Evolutionary conservation across 768 basidiomycete species (phyloP).

Genomic region (Suillus discolor): DNA sequence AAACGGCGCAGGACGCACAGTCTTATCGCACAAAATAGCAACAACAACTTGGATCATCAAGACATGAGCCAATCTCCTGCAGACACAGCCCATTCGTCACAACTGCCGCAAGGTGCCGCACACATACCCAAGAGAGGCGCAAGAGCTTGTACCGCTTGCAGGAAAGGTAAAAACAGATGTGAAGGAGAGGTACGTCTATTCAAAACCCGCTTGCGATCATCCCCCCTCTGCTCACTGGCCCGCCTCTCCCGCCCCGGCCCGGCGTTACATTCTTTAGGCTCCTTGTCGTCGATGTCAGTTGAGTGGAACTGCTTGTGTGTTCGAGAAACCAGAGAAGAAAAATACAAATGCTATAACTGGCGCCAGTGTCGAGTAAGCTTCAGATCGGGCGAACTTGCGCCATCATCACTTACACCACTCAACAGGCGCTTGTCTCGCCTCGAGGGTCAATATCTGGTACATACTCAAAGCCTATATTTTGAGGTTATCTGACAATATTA

Average conservation of each 20-base stretch:
- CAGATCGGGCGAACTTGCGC: slow-evolving; percentile 6
- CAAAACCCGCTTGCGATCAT: slow-evolving; percentile 35
- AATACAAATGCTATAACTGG: slow-evolving; percentile 57
- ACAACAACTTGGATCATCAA: slow-evolving; percentile 13
- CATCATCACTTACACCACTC: slow-evolving; percentile 22
- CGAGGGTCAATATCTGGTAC: slow-evolving; percentile 83
- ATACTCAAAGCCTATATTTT: slow-evolving; percentile 14
- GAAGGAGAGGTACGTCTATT: slow-evolving; percentile 77
- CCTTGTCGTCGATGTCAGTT: slow-evolving; percentile 90
- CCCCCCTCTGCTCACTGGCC: slow-evolving; percentile 61
- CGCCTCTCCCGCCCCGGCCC: slow-evolving; percentile 75
- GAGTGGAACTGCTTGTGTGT: slow-evolving; percentile 78
- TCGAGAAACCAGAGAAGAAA: slow-evolving; percentile 94
- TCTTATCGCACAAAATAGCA: slow-evolving; percentile 17
- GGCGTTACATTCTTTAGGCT: slow-evolving; percentile 61
- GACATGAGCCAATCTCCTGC: slow-evolving; percentile 39
- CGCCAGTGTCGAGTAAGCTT: slow-evolving; percentile 70
- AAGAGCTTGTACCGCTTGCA: slow-evolving; percentile 84
- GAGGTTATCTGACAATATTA: slow-evolving; percentile 5
- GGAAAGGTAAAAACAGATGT: slow-evolving; percentile 92
- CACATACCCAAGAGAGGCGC: slow-evolving; percentile 91
- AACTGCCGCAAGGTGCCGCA: slow-evolving; percentile 36
- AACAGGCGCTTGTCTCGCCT: slow-evolving; percentile 77
- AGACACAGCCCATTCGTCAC: slow-evolving; percentile 31
- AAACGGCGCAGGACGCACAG: slow-evolving; percentile 61